Percentiles rank a stretch among this genome's conserved stretches.
Conservation (phyloP, 1,139 yeast genomes). For the Pichia sp. region DNA sequence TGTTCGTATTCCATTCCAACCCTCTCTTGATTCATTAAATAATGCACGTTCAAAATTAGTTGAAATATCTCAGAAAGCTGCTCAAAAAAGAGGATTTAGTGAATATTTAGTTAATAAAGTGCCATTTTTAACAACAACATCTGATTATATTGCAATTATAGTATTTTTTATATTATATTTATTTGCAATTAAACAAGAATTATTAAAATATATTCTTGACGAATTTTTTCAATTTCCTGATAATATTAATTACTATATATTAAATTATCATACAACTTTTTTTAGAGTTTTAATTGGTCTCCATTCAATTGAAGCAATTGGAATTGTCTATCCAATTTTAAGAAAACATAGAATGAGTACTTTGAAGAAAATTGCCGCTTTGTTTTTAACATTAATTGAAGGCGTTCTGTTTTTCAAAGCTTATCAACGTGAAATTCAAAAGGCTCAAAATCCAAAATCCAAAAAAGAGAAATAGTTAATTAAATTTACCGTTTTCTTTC, state of each 20-base stretch:
- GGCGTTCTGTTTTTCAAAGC: slow-evolving; percentile 47
- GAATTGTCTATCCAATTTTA: slow-evolving; percentile 41
- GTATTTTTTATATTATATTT: slow-evolving; percentile 23
- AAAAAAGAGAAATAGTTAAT: slow-evolving; percentile 1
- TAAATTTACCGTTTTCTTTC: background rate
- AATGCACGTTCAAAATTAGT: slow-evolving; percentile 59
- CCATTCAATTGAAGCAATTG: slow-evolving; percentile 43
- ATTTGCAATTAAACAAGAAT: slow-evolving; percentile 29
- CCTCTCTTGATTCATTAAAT: slow-evolving; percentile 40
- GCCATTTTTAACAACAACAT: slow-evolving; percentile 8
- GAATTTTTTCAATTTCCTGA: slow-evolving; percentile 5
- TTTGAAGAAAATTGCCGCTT: slow-evolving; percentile 43
- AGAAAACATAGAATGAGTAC: slow-evolving; percentile 51
- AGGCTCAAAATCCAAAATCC: slow-evolving; percentile 16
- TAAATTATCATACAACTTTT: slow-evolving; percentile 17
- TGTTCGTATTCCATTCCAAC: slow-evolving; percentile 38
- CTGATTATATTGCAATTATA: slow-evolving; percentile 24
- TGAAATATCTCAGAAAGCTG: slow-evolving; percentile 65
- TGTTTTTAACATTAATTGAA: slow-evolving; percentile 44
- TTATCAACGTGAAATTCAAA: slow-evolving; percentile 30
- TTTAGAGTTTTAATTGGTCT: slow-evolving; percentile 30
- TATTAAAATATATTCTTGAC: slow-evolving; percentile 27
- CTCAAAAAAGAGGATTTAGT: slow-evolving; percentile 57
- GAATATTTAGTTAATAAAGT: slow-evolving; percentile 47
- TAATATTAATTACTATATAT: background rate